These are phyloP conservation scores for Ogataea nakhonphanomensis DNA, from an alignment of 805 yeast genomes.

Conservation along the genomic window DNA sequence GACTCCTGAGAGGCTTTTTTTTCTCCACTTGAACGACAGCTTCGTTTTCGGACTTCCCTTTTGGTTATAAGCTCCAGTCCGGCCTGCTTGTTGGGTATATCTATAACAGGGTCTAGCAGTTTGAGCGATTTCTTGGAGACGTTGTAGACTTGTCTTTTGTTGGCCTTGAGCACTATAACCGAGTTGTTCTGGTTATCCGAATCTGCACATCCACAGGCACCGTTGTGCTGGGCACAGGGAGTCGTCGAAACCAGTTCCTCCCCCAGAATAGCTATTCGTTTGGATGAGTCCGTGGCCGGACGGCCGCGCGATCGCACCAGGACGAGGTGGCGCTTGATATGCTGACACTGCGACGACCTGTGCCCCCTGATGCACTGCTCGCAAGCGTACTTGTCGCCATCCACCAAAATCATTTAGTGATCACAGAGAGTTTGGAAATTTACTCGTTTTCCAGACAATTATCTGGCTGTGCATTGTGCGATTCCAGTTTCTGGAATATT, in stretches of 20 bases:
- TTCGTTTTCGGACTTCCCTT: slow-evolving; percentile 18
- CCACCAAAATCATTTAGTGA: slow-evolving; percentile 64
- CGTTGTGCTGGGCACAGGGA: slow-evolving; percentile 6
- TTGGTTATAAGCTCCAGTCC: slow-evolving; percentile 30
- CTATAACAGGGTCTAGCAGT: slow-evolving; percentile 33
- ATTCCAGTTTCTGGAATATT: not conserved
- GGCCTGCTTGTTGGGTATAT: slow-evolving; percentile 31
- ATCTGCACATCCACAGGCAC: slow-evolving; percentile 7
- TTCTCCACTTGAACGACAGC: slow-evolving; percentile 13
- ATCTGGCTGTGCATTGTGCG: slow-evolving; percentile 2
- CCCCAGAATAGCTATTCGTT: slow-evolving; percentile 59
- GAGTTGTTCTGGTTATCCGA: slow-evolving; percentile 10
- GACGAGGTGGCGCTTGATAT: slow-evolving; percentile 72
- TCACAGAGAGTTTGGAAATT: slow-evolving; percentile 6
- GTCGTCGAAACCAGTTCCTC: slow-evolving; percentile 22
- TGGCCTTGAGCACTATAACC: slow-evolving; percentile 33
- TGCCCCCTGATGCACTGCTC: slow-evolving; percentile 90
- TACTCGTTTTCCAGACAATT: slow-evolving; percentile 13
- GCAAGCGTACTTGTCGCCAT: slow-evolving; percentile 79
- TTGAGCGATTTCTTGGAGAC: slow-evolving; percentile 34
- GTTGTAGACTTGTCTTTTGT: slow-evolving; percentile 35
- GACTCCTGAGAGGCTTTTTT: not conserved
- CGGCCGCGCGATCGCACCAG: slow-evolving; percentile 90
- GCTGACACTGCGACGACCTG: slow-evolving; percentile 82
- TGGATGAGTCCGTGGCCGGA: slow-evolving; percentile 59